phyloP scores from a whole-genome alignment of 208 protist genomes.

The Acanthamoeba divionensis region DNA sequence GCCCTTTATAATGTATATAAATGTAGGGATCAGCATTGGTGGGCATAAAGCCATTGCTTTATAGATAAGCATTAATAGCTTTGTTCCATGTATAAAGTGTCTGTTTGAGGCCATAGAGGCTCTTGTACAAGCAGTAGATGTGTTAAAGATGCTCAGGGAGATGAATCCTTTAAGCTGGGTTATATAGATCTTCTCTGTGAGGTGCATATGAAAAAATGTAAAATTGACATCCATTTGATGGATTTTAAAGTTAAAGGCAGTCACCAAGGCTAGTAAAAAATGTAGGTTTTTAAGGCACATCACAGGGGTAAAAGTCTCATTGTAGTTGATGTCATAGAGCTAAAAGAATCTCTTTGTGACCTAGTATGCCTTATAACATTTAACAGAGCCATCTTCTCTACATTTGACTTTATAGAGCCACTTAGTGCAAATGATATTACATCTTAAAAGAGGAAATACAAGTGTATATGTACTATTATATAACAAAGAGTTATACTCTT shows the following conservation, averaged over 20 bases:
- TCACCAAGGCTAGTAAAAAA: background rate
- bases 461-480: background rate
- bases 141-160: too few relatives aligned
- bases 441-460: background rate
- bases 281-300: background rate
- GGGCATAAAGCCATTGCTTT: background rate
- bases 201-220: background rate
- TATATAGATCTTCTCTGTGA: background rate
- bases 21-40: background rate
- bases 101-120: slow-evolving; percentile 23
- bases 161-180: background rate
- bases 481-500: too few relatives aligned
- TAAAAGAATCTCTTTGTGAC: background rate
- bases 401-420: background rate
- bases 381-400: background rate
- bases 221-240: slow-evolving; percentile 18
- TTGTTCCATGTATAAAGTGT: background rate
- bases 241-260: background rate
- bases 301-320: background rate
- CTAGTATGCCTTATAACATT: background rate
- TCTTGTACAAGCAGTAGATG: too few relatives aligned
- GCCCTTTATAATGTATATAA: background rate
- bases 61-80: background rate
- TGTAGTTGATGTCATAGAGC: background rate
- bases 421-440: background rate